phyloP scores from a whole-genome alignment of 2,329 filamentous ascomycete genomes.

The Chaetomium olivaceum region DNA sequence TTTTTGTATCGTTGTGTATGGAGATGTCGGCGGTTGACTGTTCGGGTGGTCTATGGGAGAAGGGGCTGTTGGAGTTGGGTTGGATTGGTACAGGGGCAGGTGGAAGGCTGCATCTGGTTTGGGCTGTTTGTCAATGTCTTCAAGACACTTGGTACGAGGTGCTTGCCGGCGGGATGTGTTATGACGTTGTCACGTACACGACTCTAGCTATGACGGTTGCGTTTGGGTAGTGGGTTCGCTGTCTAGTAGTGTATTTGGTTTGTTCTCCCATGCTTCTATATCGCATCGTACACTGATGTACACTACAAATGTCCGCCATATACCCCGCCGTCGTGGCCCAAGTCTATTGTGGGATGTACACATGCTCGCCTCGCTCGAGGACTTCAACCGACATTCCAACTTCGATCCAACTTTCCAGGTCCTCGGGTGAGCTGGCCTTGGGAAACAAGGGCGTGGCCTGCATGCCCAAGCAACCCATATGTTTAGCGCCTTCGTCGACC shows the following conservation, averaged over 20 bases:
- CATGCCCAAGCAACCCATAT: constrained; percentile 63
- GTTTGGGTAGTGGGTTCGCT: not conserved
- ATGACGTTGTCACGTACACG: constrained; percentile 2
- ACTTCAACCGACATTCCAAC: constrained; percentile 59
- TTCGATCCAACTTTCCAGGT: constrained; percentile 49
- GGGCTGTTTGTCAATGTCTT: constrained; percentile 1
- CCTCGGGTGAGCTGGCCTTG: constrained; percentile 31
- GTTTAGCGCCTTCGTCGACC: constrained; percentile 61
- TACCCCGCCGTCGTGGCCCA: not conserved
- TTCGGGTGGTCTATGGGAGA: not conserved
- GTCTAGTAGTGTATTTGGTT: not conserved
- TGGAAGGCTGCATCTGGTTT: not conserved
- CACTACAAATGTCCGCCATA: not conserved
- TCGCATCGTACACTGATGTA: constrained; percentile 5
- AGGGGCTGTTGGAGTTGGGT: constrained; percentile 6
- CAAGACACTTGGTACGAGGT: not conserved
- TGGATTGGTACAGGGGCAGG: not conserved
- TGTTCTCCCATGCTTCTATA: not conserved
- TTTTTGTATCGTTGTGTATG: not conserved
- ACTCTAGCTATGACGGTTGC: constrained; percentile 2
- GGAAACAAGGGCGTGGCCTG: constrained; percentile 61
- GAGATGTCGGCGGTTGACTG: not conserved
- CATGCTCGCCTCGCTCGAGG: constrained; percentile 48
- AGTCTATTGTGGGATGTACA: constrained; percentile 42
- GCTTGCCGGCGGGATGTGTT: not conserved